Evolutionary conservation across 352 stramenopile species (phyloP).

Genomic region (Peronospora destructor): DNA sequence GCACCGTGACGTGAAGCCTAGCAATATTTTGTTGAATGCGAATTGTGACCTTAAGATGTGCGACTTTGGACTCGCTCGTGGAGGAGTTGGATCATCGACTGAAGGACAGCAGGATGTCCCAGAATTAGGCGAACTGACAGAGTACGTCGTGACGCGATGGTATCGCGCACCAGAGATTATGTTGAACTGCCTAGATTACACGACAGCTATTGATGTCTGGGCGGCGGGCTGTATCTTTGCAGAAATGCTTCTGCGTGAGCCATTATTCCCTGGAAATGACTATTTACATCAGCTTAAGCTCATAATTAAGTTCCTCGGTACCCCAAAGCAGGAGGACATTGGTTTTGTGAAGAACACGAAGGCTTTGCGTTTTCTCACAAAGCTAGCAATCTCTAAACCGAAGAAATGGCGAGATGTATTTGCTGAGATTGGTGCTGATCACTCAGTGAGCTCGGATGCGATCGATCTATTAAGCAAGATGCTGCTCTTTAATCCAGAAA

Average conservation of each 20-base stretch:
- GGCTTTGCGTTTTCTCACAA: constrained; percentile 83
- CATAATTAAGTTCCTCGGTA: constrained; percentile 67
- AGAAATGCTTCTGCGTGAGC: constrained; percentile 94
- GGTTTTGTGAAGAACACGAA: constrained; percentile 87
- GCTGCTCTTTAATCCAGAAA: constrained; percentile 65
- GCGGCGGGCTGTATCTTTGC: constrained; percentile 97
- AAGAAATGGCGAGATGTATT: constrained; percentile 66
- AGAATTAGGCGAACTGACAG: constrained; percentile 41
- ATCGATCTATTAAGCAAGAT: constrained; percentile 59
- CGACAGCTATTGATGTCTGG: constrained; percentile 91
- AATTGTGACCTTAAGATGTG: constrained; percentile 81
- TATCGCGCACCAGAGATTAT: constrained; percentile 90
- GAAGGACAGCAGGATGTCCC: constrained; percentile 1
- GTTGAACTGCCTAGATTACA: constrained; percentile 93
- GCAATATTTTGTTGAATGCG: constrained; percentile 74
- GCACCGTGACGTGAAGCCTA: constrained; percentile 80
- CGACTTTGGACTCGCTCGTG: constrained; percentile 67
- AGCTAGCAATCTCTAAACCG: constrained; percentile 63
- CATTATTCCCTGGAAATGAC: constrained; percentile 90
- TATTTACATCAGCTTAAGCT: constrained; percentile 82
- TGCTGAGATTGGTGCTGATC: constrained; percentile 22
- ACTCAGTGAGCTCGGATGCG: constrained; percentile 34
- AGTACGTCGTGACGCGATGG: constrained; percentile 72
- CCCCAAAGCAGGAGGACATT: constrained; percentile 69
- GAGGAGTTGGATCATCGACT: constrained; percentile 32